phyloP scores from a whole-genome alignment of 805 yeast genomes.

The Metschnikowia baotianmanensis region DNA sequence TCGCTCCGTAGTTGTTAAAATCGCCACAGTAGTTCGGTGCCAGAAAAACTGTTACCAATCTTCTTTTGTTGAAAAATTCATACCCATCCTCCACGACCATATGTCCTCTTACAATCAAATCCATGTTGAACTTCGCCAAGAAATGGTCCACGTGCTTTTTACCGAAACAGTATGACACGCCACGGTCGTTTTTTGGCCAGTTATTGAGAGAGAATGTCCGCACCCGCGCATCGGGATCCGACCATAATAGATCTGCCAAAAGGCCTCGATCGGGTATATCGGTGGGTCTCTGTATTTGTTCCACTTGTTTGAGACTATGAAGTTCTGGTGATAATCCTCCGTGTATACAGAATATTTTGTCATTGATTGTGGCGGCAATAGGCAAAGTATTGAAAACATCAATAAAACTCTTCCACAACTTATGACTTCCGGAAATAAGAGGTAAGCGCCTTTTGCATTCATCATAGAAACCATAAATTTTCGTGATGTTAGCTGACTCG shows the following conservation, averaged over 20 bases:
- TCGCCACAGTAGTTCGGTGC: constrained; percentile 88
- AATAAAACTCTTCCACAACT: constrained; percentile 50
- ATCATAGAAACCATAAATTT: constrained; percentile 59
- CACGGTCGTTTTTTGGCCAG: constrained; percentile 83
- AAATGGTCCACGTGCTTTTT: constrained; percentile 71
- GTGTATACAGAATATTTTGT: constrained; percentile 57
- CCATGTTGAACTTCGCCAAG: constrained; percentile 64
- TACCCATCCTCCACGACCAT: constrained; percentile 91
- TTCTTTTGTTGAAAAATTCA: constrained; percentile 73
- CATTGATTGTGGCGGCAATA: constrained; percentile 60
- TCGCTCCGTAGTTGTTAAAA: constrained; percentile 77
- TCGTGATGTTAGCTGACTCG: constrained; percentile 57
- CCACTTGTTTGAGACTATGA: constrained; percentile 62
- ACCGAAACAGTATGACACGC: constrained; percentile 77
- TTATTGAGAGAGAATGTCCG: constrained; percentile 38
- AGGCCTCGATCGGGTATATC: constrained; percentile 81
- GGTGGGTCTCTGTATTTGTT: constrained; percentile 72
- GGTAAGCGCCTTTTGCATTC: constrained; percentile 55
- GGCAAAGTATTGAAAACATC: constrained; percentile 60
- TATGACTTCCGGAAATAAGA: constrained; percentile 25
- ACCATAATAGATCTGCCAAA: constrained; percentile 77
- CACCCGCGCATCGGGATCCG: constrained; percentile 63
- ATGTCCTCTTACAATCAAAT: constrained; percentile 77
- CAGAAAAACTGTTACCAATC: constrained; percentile 72
- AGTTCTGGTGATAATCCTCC: constrained; percentile 79